These are phyloP conservation scores for Polyplosphaeria fusca DNA, from an alignment of 495 filamentous ascomycete genomes.

Conservation along the genomic window DNA sequence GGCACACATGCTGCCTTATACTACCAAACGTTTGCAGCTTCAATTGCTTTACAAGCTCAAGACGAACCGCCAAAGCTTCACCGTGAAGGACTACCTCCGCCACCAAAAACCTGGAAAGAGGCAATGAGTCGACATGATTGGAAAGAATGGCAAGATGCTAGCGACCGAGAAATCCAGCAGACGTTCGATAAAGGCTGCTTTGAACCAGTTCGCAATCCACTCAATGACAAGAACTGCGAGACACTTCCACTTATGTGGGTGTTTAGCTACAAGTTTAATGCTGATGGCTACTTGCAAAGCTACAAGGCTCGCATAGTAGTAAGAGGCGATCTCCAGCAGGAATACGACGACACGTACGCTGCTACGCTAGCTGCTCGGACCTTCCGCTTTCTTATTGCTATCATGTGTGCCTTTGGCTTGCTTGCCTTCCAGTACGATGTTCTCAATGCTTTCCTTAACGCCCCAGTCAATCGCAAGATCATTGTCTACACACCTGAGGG, in stretches of 20 bases:
- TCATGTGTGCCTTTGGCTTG: slow-evolving; percentile 6
- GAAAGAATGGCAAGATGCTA: too few species aligned
- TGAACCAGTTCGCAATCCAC: too few species aligned
- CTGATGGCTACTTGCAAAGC: slow-evolving; percentile 12
- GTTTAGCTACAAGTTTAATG: slow-evolving; percentile 27
- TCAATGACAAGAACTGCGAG: background rate
- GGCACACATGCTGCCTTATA: too few species aligned
- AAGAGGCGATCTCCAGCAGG: slow-evolving; percentile 16
- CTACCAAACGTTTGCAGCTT: too few species aligned
- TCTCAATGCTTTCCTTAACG: slow-evolving; percentile 9
- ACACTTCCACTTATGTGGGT: slow-evolving; percentile 28
- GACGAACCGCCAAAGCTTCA: too few species aligned
- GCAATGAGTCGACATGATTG: too few species aligned
- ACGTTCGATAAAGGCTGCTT: too few species aligned
- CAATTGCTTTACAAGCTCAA: too few species aligned
- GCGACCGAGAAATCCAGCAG: too few species aligned
- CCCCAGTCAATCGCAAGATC: background rate
- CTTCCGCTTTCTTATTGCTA: slow-evolving; percentile 12
- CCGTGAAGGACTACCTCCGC: too few species aligned
- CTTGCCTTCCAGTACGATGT: slow-evolving; percentile 7
- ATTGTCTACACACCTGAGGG: slow-evolving; percentile 8
- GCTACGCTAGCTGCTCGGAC: slow-evolving; percentile 12
- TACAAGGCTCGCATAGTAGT: slow-evolving; percentile 19
- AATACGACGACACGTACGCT: slow-evolving; percentile 7
- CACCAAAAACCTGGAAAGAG: too few species aligned